Percentiles rank a stretch among this genome's conserved stretches.
phyloP scores from a whole-genome alignment of 345 rosid genomes.

The Salix koriyanagi region DNA sequence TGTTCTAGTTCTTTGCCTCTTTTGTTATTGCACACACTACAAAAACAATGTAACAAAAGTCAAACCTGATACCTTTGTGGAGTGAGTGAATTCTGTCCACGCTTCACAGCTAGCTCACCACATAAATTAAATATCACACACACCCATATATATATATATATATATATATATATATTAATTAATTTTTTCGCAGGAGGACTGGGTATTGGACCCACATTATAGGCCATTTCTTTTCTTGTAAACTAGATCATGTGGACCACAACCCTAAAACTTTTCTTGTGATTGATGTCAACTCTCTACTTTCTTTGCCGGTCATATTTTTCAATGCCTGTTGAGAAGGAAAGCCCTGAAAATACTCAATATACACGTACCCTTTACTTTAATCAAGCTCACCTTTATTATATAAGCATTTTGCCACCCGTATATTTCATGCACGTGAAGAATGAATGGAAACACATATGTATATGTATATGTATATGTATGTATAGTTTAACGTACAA shows the following conservation, averaged over 20 bases:
- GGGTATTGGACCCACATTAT: neutral
- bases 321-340: neutral
- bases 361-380: no score
- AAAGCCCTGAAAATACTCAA: neutral
- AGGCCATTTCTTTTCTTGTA: neutral
- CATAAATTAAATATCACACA: neutral
- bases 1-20: neutral
- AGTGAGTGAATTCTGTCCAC: neutral
- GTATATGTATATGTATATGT: rapidly evolving
- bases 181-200: no score
- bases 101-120: neutral
- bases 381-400: neutral
- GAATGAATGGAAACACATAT: neutral
- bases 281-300: neutral
- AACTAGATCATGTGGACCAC: neutral
- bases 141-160: no score
- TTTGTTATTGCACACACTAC: neutral
- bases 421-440: neutral
- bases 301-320: neutral
- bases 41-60: neutral
- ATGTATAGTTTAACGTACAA: no score
- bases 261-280: neutral
- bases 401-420: neutral
- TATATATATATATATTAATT: no score
- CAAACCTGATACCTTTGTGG: neutral